Base-by-base conservation (phyloP, 306 rosid genomes). In the Aeschynomene evenia region DNA sequence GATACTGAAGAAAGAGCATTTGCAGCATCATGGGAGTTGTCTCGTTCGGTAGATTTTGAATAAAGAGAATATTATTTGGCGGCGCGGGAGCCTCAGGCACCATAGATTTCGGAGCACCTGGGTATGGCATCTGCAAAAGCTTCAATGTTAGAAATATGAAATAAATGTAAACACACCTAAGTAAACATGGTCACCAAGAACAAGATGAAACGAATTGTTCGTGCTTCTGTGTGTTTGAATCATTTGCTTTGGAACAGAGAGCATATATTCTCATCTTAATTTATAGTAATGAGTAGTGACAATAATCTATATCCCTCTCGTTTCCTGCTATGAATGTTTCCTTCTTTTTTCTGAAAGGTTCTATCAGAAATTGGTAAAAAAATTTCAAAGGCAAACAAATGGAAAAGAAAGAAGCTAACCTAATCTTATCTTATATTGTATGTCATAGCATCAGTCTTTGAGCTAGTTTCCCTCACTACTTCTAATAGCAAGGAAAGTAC, bases 81-180 rank as follows among this genome's bases (percentile, higher is more conserved):
- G 99, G 98, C n/a, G 99, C 97, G 49, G 97, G 99, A 50, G 89
- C 99, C 82, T 95, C 99, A 0, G 99, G 95, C 33, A 88, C 81
- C 83, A 83, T 75, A 56, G 91, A 68, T 81, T 88, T 91, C 39
- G 84, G 82, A 60, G 95, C 95, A n/a, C 97, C 99, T 4, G 95
- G 87, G 80, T 95, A 91, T 13, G 96, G 82, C 61, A 91, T 73
- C 85, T 95, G 92, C 29, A 84, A 86, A 29, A 79, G 79, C 84
- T 72, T 80, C 75, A 79, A 40, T 74, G 73, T 82, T 61, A 79
- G 68, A 68, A 23, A 64, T 19, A 57, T 4, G 70, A 31, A 69
- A 77, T 33, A 66, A 62, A 61, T 16, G 71, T 42, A 75, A 19
- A 21, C 11, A 50, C 13, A 49, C 29, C 45, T n/a, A 52, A 7